phyloP scores from a whole-genome alignment of 2,329 filamentous ascomycete species.

The Fusarium luffae region DNA sequence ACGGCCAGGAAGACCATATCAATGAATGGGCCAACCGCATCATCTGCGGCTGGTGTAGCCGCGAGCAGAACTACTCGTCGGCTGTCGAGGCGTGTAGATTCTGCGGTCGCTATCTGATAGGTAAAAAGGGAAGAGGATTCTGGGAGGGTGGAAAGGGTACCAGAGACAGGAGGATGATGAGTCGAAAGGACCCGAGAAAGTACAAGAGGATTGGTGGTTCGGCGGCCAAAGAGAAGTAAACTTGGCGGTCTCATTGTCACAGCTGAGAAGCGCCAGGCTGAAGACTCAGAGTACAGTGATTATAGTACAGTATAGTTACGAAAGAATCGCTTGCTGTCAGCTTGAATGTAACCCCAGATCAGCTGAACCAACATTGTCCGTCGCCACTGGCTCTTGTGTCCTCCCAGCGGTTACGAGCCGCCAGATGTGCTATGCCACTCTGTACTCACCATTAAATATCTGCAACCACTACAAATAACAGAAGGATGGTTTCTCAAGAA shows the following conservation, averaged over 20 bases:
- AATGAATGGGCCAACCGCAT: constrained; percentile 87
- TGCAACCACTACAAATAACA: constrained; percentile 22
- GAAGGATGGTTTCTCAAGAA: constrained; percentile 10
- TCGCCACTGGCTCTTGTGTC: constrained; percentile 5
- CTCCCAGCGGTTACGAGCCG: constrained; percentile 34
- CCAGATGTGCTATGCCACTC: neutral
- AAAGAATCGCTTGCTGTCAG: constrained; percentile 19
- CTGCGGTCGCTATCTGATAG: constrained; percentile 76
- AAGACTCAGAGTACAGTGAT: neutral
- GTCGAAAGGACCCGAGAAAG: constrained; percentile 79
- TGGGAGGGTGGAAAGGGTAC: constrained; percentile 91
- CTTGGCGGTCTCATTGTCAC: constrained; percentile 2
- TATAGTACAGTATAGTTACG: neutral
- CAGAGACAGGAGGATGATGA: constrained; percentile 77
- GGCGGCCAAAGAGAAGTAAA: constrained; percentile 30
- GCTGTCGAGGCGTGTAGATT: constrained; percentile 78
- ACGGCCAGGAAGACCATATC: constrained; percentile 74
- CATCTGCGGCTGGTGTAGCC: constrained; percentile 82
- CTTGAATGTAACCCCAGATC: constrained; percentile 30
- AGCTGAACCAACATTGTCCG: constrained; percentile 18
- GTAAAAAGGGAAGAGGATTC: constrained; percentile 74
- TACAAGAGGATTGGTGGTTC: constrained; percentile 67
- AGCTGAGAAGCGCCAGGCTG: constrained; percentile 27
- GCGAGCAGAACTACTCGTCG: constrained; percentile 78
- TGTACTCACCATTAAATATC: constrained; percentile 1